Evolutionary conservation across 148 eudicot species (phyloP).

Genomic region (Vaccinium vitisidaea): DNA sequence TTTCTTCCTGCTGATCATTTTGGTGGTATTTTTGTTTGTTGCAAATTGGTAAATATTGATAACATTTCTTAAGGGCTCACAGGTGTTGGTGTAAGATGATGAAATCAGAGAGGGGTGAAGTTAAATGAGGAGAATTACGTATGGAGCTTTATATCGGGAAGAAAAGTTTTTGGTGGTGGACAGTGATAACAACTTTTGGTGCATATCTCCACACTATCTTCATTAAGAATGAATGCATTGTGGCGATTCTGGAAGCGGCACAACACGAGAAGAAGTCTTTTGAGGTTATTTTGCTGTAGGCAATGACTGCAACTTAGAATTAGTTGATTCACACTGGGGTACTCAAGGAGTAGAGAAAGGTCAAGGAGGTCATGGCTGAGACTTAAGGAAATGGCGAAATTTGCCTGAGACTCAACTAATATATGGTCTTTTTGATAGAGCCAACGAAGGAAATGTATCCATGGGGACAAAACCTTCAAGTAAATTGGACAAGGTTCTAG

Average conservation of each 20-base stretch:
- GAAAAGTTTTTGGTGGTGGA: constrained; percentile 2
- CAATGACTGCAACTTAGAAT: not conserved
- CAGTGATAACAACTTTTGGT: not conserved
- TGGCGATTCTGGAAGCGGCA: not conserved
- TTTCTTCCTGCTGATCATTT: not conserved
- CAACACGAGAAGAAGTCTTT: not conserved
- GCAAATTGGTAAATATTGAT: not conserved
- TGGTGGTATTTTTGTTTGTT: not conserved
- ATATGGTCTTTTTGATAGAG: not conserved
- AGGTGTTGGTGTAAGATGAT: not conserved
- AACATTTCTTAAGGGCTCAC: not conserved
- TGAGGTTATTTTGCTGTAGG: not conserved
- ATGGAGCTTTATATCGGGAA: not conserved
- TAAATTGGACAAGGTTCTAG: not conserved
- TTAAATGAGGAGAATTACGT: not conserved
- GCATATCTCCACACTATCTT: not conserved
- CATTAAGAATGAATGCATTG: not conserved
- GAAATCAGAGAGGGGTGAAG: constrained; percentile 1
- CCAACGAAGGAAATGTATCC: not conserved
- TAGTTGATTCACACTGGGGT: not conserved
- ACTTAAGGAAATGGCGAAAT: not conserved
- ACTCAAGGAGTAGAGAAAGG: not conserved
- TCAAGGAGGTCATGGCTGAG: not conserved
- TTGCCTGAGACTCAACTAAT: not conserved
- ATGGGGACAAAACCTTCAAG: not conserved